Evolutionary conservation across 176 grass and related monocot genomes (phyloP), one percentile per base, ranked within the genome.

Genomic region (Ensete glaucum): DNA sequence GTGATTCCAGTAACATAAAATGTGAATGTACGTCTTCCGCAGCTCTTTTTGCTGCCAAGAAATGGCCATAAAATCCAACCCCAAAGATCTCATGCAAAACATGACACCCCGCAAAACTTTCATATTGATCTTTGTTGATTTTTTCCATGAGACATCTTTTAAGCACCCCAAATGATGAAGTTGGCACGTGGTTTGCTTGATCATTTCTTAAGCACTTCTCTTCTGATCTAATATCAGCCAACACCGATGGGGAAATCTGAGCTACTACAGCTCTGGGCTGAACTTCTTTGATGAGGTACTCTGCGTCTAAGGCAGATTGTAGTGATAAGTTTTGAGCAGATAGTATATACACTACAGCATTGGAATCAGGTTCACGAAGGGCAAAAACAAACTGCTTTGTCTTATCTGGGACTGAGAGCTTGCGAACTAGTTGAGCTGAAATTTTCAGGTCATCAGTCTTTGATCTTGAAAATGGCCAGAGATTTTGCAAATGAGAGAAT

Each of bases 371-470:
- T 65, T 93, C 94, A 60, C 81, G 80, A 20, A 93, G 56, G 59
- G 94, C 94, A 60, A 98, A 62, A 48, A 98, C 90, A 80, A 98
- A 98, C 80, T 98, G 90, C 76, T 93, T 93, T 43, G 94, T 89
- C 82, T 87, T 84, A 60, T 93, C 94, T 17, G 94, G 90, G 9
- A 98, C 64, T 14, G 94, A 80, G 71, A 98, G 88, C 67, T 51
- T 52, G 5, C 68, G 75, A 72, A 98, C 64, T 76, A 89, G 72
- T 78, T 81, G 85, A 62, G 82, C 80, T 10, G 94, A 98, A 53
- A 87, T 78, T 43, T 63, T 56, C 64, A 98, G 80, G 80, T 98
- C 90, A 80, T 91, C 90, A 77, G 69, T 75, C 82, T 84, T 98
- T 57, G 89, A 60, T 26, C 75, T 50, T 51, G 86, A 98, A 68